phyloP scores from a whole-genome alignment of 164 flowering plant genomes.

The Taxillus chinensis region DNA sequence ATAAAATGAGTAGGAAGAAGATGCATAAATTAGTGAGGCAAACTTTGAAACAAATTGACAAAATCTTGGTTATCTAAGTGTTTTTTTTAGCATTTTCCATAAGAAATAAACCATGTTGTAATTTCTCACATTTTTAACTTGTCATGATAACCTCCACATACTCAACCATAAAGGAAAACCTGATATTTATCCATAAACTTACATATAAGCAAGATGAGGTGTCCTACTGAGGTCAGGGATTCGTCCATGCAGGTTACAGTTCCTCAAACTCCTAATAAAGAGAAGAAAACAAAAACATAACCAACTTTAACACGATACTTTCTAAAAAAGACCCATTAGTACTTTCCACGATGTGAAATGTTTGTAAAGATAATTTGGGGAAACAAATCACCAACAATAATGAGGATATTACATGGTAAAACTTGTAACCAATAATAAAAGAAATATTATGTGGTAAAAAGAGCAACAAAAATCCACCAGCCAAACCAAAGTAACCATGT shows the following conservation, averaged over 20 bases:
- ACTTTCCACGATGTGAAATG: neutral
- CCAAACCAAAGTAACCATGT: neutral
- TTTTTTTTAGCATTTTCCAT: neutral
- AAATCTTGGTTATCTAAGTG: neutral
- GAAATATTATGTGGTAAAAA: too few relatives aligned
- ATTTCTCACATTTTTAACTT: too few relatives aligned
- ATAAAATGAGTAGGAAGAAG: neutral
- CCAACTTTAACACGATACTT: neutral
- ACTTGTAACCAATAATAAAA: too few relatives aligned
- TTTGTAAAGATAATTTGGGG: neutral
- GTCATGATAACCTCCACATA: neutral
- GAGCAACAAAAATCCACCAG: too few relatives aligned
- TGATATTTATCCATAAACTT: constrained; percentile 14
- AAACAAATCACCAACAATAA: too few relatives aligned
- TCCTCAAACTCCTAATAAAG: constrained; percentile 56
- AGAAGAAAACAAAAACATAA: constrained; percentile 4
- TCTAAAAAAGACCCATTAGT: neutral
- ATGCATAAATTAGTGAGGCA: neutral
- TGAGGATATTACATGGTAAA: too few relatives aligned
- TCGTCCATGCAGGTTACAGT: constrained; percentile 52
- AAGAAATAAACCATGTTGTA: neutral
- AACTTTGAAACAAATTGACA: neutral
- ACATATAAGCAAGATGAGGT: constrained; percentile 49
- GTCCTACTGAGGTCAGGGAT: constrained; percentile 52
- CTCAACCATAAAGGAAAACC: neutral